These are phyloP conservation scores for Sutorius australiensis DNA, from an alignment of 768 basidiomycete genomes.

Conservation along the genomic window DNA sequence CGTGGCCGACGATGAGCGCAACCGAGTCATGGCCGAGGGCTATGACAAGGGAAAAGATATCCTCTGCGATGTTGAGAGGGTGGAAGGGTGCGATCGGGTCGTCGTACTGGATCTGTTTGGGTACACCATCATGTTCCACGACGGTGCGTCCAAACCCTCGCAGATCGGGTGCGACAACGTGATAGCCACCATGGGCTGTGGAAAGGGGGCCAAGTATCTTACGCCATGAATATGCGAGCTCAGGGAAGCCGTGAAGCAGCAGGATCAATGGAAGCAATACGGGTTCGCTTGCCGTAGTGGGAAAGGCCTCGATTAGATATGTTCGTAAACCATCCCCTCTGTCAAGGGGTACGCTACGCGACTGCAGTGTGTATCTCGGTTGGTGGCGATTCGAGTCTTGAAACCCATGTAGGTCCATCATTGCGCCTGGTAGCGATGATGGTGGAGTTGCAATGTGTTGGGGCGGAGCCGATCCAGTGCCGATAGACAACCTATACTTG, in stretches of 20 bases:
- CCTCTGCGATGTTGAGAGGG: conserved; percentile 47
- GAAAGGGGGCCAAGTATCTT: conserved; percentile 52
- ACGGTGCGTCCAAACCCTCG: conserved; percentile 48
- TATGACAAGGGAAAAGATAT: conserved; percentile 49
- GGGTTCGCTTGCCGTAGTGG: conserved; percentile 17
- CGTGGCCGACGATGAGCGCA: conserved; percentile 56
- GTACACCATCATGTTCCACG: conserved; percentile 23
- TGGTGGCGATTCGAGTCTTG: conserved; percentile 22
- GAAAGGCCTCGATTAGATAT: conserved; percentile 49
- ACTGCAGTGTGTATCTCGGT: conserved; percentile 32
- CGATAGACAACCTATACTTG: not conserved
- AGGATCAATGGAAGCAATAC: conserved; percentile 44
- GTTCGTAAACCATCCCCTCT: conserved; percentile 42
- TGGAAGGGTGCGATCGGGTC: conserved; percentile 51
- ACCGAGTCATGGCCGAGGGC: conserved; percentile 47
- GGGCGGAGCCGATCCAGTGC: not conserved
- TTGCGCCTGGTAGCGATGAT: not conserved
- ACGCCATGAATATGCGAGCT: conserved; percentile 64
- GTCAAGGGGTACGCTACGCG: conserved; percentile 38
- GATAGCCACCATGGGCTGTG: conserved; percentile 41
- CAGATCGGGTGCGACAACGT: conserved; percentile 61
- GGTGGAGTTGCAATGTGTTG: not conserved
- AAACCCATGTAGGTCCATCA: conserved; percentile 15
- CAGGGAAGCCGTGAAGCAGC: conserved; percentile 65
- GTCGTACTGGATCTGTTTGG: conserved; percentile 34